These are phyloP conservation scores for Zarea fungicola DNA, from an alignment of 2,329 filamentous ascomycete genomes.

Conservation along the genomic window DNA sequence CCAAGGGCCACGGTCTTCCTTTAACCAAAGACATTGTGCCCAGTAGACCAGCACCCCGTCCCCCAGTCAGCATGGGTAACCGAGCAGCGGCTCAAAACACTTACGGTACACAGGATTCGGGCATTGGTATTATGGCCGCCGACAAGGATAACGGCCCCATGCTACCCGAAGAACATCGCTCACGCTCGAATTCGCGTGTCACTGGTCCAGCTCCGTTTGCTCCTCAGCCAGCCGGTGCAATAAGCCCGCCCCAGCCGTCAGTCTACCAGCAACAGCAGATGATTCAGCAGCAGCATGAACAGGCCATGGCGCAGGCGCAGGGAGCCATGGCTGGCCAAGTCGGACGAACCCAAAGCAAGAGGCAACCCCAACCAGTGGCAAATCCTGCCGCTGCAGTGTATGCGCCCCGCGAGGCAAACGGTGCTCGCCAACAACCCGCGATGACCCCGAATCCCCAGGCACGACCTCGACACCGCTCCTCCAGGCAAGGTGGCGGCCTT, in stretches of 20 bases:
- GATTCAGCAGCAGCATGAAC: slow-evolving; percentile 76
- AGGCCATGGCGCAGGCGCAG: slow-evolving; percentile 74
- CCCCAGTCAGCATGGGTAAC: slow-evolving; percentile 62
- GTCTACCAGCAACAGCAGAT: slow-evolving; percentile 58
- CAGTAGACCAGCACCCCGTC: slow-evolving; percentile 78
- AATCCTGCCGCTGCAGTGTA: slow-evolving; percentile 12
- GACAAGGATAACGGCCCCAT: slow-evolving; percentile 57
- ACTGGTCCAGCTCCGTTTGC: slow-evolving; percentile 49
- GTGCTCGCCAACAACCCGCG: slow-evolving; percentile 24
- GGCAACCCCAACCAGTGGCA: slow-evolving; percentile 40
- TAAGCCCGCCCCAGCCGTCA: slow-evolving; percentile 35
- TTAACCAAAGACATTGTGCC: slow-evolving; percentile 59
- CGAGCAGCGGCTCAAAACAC: slow-evolving; percentile 47
- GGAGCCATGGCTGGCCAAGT: slow-evolving; percentile 69
- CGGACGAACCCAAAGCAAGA: slow-evolving; percentile 69
- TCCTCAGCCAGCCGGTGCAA: slow-evolving; percentile 36
- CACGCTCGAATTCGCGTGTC: slow-evolving; percentile 61
- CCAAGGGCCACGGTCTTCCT: slow-evolving; percentile 40
- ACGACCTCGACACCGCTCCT: slow-evolving; percentile 68
- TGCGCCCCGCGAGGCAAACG: slow-evolving; percentile 6
- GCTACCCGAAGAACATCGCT: slow-evolving; percentile 62
- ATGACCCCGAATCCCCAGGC: slow-evolving; percentile 38
- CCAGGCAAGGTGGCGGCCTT: slow-evolving; percentile 71
- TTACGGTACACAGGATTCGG: slow-evolving; percentile 52
- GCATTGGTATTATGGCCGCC: slow-evolving; percentile 54